Evolutionary conservation across 1,139 yeast species (phyloP).

Genomic region (Wickerhamomyces sp.): DNA sequence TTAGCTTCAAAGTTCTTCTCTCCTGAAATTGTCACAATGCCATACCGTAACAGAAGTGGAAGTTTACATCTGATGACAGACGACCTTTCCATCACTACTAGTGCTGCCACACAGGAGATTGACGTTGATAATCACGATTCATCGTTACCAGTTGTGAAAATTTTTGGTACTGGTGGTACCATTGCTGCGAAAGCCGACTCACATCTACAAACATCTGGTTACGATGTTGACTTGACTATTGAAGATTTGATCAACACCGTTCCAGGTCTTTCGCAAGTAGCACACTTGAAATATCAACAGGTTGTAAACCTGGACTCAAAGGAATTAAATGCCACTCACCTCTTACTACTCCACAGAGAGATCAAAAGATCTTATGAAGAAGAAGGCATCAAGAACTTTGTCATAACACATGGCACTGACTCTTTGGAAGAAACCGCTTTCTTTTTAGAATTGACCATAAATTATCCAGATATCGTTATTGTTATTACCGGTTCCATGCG

Average conservation of each 20-base stretch:
- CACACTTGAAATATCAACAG: conserved; percentile 60
- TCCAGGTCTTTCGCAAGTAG: conserved; percentile 55
- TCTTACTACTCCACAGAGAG: conserved; percentile 37
- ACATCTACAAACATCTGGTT: conserved; percentile 61
- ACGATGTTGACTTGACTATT: conserved; percentile 60
- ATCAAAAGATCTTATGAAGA: conserved; percentile 35
- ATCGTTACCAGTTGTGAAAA: conserved; percentile 40
- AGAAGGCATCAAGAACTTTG: conserved; percentile 43
- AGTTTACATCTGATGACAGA: conserved; percentile 4
- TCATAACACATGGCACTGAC: conserved; percentile 71
- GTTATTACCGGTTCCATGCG: conserved; percentile 72
- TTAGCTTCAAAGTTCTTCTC: no score
- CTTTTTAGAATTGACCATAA: conserved; percentile 55
- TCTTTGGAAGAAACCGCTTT: conserved; percentile 70
- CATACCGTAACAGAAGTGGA: neutral
- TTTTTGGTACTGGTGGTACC: conserved; percentile 71
- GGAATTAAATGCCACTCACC: conserved; percentile 43
- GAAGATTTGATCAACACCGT: conserved; percentile 53
- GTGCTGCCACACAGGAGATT: conserved; percentile 17
- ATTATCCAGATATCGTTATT: conserved; percentile 51
- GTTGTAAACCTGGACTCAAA: conserved; percentile 61
- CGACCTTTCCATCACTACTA: conserved; percentile 19
- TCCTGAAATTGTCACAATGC: neutral
- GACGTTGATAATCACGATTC: conserved; percentile 19
- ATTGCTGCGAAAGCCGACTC: conserved; percentile 60